Base-by-base conservation (phyloP, 2,329 filamentous ascomycete genomes). In the Sarocladium strictum region DNA sequence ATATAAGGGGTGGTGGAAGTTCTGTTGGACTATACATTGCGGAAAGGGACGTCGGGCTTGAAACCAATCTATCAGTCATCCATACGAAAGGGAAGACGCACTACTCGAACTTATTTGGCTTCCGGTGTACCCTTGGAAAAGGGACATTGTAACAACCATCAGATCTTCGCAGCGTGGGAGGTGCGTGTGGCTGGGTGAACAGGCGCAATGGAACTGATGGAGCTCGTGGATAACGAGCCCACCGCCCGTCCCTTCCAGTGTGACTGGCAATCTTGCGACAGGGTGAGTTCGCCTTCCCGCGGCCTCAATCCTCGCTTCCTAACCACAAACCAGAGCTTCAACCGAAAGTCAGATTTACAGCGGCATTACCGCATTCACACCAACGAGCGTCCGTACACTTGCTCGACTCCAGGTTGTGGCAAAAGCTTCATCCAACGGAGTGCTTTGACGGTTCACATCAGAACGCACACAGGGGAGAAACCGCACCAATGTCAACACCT, bases 341-440 rank as follows among this genome's bases (percentile, higher is more conserved):
- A 87, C 69, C 77, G 85, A 63, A 87, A 87, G 68, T 87, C 85
- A 17, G 85, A 87, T 62, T 72, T 88, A 57, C 83, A 86, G 63
- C 77, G 85, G 64, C 85, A 88, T 64, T 85, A 85, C 64, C 78
- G 85, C 58, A 88, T 87, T 63, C 85, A 88, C 68, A 88, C 85
- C 54, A 87, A 87, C 64, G 84, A 87, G 67, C 74, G 84, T 19
- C 85, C 85, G 10, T 87, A 86, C 65, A 75, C 77, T 27, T 88
- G 84, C 69, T 73, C 72, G 54, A 79, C 75, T 9, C 75, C 75
- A 9, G 80, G 78, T 5, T 88, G 85, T 63, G 81, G 81, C 43
- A 87, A 88, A 71, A 84, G 81, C 67, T 88, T 88, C 67, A 87
- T 87, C 59, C 85, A 88, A 63, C 75, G 84, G 57, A 87, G 84